phyloP scores from a whole-genome alignment of 176 grass and related monocot species.

The Raddia distichophylla region DNA sequence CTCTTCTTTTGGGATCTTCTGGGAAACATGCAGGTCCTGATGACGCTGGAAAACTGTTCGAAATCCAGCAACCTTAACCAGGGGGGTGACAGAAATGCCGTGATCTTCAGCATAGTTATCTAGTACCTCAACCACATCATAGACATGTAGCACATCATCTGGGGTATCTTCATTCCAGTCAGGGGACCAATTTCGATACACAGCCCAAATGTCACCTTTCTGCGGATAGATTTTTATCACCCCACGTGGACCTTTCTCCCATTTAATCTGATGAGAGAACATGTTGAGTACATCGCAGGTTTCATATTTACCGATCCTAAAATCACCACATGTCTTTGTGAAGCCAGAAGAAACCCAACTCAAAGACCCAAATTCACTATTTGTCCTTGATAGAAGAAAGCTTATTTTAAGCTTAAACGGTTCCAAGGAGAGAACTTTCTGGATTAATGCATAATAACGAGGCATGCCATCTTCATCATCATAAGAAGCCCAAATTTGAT shows the following conservation, averaged over 20 bases:
- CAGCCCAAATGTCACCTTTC: slow-evolving; percentile 69
- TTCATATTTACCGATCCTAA: slow-evolving; percentile 55
- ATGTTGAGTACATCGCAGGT: slow-evolving; percentile 56
- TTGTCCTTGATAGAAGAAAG: slow-evolving; percentile 58
- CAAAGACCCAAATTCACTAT: slow-evolving; percentile 60
- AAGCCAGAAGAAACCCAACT: slow-evolving; percentile 65
- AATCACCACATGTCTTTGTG: slow-evolving; percentile 70
- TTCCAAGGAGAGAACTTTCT: slow-evolving; percentile 58
- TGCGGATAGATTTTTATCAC: slow-evolving; percentile 65
- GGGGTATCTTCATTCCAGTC: slow-evolving; percentile 62
- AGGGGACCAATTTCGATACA: slow-evolving; percentile 66
- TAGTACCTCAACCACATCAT: slow-evolving; percentile 61
- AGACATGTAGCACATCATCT: slow-evolving; percentile 55
- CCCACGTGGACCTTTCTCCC: slow-evolving; percentile 61
- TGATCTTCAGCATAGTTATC: slow-evolving; percentile 54
- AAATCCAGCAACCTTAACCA: slow-evolving; percentile 58
- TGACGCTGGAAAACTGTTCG: slow-evolving; percentile 55
- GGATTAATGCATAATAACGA: slow-evolving; percentile 67
- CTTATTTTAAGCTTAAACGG: slow-evolving; percentile 61
- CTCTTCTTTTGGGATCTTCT: slow-evolving; percentile 59
- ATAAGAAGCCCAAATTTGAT: slow-evolving; percentile 75
- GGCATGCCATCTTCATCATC: slow-evolving; percentile 78
- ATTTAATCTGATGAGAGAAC: slow-evolving; percentile 67
- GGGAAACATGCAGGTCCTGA: slow-evolving; percentile 29
- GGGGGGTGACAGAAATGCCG: slow-evolving; percentile 58